phyloP scores from a whole-genome alignment of 768 basidiomycete genomes.

The Leccinum variicolor region DNA sequence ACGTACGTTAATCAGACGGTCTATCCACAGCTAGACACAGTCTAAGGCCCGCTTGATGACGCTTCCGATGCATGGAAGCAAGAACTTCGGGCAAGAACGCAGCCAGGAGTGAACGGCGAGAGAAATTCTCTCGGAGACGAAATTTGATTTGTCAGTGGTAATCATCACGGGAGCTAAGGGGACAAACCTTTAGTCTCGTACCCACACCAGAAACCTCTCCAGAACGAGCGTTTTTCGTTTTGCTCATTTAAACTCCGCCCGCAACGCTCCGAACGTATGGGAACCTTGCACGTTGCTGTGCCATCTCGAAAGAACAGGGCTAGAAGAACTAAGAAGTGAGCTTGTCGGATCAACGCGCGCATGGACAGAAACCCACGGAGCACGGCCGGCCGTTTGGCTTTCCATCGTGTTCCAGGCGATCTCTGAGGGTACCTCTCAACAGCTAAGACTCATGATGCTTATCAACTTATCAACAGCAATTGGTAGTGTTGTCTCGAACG shows the following conservation, averaged over 20 bases:
- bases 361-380: slow-evolving; percentile 76
- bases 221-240: too few relatives aligned
- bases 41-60: neutral
- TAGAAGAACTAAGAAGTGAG: slow-evolving; percentile 34
- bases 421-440: slow-evolving; percentile 36
- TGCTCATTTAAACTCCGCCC: too few relatives aligned
- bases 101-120: too few relatives aligned
- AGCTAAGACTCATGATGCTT: slow-evolving; percentile 8
- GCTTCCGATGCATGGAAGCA: neutral
- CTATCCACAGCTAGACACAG: neutral
- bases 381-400: slow-evolving; percentile 87
- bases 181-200: too few relatives aligned
- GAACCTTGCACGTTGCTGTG: neutral
- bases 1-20: neutral
- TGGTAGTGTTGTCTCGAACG: too few relatives aligned
- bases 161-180: too few relatives aligned
- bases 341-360: slow-evolving; percentile 63
- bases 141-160: too few relatives aligned
- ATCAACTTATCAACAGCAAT: slow-evolving; percentile 51
- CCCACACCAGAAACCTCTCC: too few relatives aligned
- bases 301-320: slow-evolving; percentile 35
- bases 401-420: too few relatives aligned
- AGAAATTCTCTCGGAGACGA: too few relatives aligned
- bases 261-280: too few relatives aligned
- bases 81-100: too few relatives aligned